phyloP scores from a whole-genome alignment of 225 moss, liverwort and hornwort genomes.

The Sphagnum contortum region DNA sequence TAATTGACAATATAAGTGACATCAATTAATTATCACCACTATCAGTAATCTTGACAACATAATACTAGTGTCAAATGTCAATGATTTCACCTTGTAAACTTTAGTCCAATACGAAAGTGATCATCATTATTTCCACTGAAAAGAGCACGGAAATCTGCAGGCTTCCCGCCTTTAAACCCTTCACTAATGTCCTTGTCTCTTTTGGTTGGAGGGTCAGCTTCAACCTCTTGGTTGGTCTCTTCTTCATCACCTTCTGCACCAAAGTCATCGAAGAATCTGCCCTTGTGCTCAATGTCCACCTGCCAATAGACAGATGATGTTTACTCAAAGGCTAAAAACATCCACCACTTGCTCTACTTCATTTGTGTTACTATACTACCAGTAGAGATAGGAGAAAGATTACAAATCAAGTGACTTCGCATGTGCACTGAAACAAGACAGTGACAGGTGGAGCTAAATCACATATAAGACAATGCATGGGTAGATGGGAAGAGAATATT shows the following conservation, averaged over 20 bases:
- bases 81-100: conserved; percentile 71
- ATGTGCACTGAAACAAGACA: too few species aligned
- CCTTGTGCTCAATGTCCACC: conserved; percentile 83
- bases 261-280: conserved; percentile 86
- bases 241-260: conserved; percentile 55
- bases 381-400: too few species aligned
- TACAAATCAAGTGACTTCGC: too few species aligned
- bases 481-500: too few species aligned
- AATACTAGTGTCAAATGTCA: too few species aligned
- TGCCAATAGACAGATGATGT: conserved; percentile 9
- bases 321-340: too few species aligned
- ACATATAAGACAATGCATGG: conserved; percentile 2
- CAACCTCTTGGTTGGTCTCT: conserved; percentile 19
- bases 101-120: conserved; percentile 86
- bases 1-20: too few species aligned
- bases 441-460: background rate
- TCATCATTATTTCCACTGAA: conserved; percentile 92
- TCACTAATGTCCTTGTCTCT: conserved; percentile 12
- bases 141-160: conserved; percentile 74
- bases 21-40: too few species aligned
- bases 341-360: too few species aligned
- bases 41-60: too few species aligned
- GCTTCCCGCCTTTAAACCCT: conserved; percentile 54
- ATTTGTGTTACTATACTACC: too few species aligned
- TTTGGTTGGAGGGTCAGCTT: conserved; percentile 11